Evolutionary conservation across 2,329 filamentous ascomycete genomes (phyloP).

Genomic region (Emergomyces africanus): DNA sequence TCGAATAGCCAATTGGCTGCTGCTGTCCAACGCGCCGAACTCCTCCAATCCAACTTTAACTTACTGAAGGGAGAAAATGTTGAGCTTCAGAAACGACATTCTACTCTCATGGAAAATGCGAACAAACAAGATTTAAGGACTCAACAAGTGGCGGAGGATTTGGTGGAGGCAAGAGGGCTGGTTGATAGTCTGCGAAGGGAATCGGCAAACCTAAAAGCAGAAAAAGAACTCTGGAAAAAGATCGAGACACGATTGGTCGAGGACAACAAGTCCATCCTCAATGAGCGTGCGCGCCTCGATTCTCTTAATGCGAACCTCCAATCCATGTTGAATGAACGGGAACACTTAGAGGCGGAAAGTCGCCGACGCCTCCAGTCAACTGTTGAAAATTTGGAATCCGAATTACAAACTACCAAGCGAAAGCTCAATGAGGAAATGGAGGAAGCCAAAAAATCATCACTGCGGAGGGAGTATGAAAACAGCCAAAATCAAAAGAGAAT

Average conservation of each 20-base stretch:
- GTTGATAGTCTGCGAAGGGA: conserved; percentile 83
- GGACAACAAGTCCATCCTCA: conserved; percentile 72
- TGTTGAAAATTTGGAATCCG: conserved; percentile 65
- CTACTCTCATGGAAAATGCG: conserved; percentile 64
- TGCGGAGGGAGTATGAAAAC: conserved; percentile 81
- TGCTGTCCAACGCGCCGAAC: conserved; percentile 71
- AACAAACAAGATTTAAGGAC: conserved; percentile 83
- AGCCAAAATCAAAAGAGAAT: conserved; percentile 83
- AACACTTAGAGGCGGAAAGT: conserved; percentile 68
- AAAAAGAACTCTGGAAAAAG: conserved; percentile 88
- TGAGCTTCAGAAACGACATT: conserved; percentile 72
- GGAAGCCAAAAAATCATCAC: conserved; percentile 66
- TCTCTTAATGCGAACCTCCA: conserved; percentile 73
- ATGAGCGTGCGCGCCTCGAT: conserved; percentile 76
- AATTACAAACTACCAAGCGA: conserved; percentile 65
- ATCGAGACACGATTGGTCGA: conserved; percentile 80
- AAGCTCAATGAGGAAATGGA: conserved; percentile 74
- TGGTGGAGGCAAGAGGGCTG: conserved; percentile 71
- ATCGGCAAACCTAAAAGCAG: conserved; percentile 82
- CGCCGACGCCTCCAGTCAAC: conserved; percentile 67
- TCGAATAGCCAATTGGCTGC: conserved; percentile 69
- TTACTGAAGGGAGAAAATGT: conserved; percentile 74
- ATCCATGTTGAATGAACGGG: conserved; percentile 81
- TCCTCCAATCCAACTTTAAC: conserved; percentile 76
- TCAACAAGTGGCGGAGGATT: conserved; percentile 84